Evolutionary conservation across 1,139 yeast genomes (phyloP).

Genomic region (Pneumocystis carinii): DNA sequence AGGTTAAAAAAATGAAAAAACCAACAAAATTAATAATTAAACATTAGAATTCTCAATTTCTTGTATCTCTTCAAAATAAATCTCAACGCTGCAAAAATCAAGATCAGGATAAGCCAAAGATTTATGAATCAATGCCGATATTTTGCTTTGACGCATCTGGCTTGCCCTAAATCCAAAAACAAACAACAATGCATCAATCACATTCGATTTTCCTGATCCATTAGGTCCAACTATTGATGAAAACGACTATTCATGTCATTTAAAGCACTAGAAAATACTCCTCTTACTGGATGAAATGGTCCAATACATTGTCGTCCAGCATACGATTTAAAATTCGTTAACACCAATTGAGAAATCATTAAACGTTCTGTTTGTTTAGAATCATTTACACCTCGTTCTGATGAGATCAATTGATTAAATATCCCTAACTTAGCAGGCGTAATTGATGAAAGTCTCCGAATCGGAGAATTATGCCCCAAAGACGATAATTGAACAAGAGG

Average conservation of each 20-base stretch:
- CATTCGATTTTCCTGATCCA: constrained; percentile 96
- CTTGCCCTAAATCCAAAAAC: constrained; percentile 95
- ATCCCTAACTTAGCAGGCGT: too few relatives aligned
- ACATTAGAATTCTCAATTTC: constrained; percentile 31
- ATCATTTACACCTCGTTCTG: background rate
- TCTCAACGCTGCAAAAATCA: constrained; percentile 75
- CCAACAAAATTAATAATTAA: constrained; percentile 14
- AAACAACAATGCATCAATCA: constrained; percentile 85
- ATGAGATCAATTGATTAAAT: background rate
- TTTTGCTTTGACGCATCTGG: constrained; percentile 91
- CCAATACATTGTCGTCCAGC: constrained; percentile 93
- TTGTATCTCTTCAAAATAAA: constrained; percentile 63
- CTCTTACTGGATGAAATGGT: constrained; percentile 51
- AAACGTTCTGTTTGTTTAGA: constrained; percentile 34
- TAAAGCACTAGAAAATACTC: background rate
- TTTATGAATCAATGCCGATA: constrained; percentile 81
- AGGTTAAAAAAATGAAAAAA: background rate
- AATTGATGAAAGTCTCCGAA: too few relatives aligned
- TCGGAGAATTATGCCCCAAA: too few relatives aligned
- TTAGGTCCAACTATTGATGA: constrained; percentile 99
- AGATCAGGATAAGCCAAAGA: constrained; percentile 49
- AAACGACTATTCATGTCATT: constrained; percentile 40
- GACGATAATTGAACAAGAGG: too few relatives aligned
- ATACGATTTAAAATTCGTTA: constrained; percentile 84
- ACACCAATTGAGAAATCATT: constrained; percentile 56